Evolutionary conservation across 352 stramenopile species (phyloP).

Genomic region (Phytopythium ostracodes): DNA sequence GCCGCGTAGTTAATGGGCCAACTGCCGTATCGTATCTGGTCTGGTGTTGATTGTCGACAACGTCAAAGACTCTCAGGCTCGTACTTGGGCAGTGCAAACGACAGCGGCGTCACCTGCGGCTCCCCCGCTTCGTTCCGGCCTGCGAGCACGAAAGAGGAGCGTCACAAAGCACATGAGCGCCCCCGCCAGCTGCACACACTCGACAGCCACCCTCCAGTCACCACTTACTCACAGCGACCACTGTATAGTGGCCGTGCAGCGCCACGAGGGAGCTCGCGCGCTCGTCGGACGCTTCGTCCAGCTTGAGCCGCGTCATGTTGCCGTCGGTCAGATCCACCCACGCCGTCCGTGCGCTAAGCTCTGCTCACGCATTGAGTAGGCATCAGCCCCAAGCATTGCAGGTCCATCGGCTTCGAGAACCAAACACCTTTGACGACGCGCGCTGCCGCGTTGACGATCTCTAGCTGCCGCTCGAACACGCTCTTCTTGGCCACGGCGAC

Average conservation of each 20-base stretch:
- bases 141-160: too few relatives aligned
- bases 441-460: conserved; percentile 40
- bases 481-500: conserved; percentile 31
- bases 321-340: conserved; percentile 54
- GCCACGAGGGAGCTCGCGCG: conserved; percentile 41
- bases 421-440: conserved; percentile 46
- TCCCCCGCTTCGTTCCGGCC: conserved; percentile 31
- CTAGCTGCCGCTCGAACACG: conserved; percentile 40
- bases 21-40: too few relatives aligned
- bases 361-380: conserved; percentile 14
- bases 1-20: too few relatives aligned
- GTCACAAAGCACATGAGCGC: conserved; percentile 1
- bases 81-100: conserved; percentile 30
- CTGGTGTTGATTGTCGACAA: too few relatives aligned
- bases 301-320: conserved; percentile 32
- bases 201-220: background rate
- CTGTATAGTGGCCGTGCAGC: conserved; percentile 39
- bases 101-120: conserved; percentile 25
- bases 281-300: conserved; percentile 35
- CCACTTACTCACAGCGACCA: conserved; percentile 50
- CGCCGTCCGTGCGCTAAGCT: conserved; percentile 31
- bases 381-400: background rate
- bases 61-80: background rate
- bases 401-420: background rate
- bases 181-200: background rate